These are phyloP conservation scores for Didymella keratinophila DNA, from an alignment of 2,329 filamentous ascomycete species.

Conservation along the genomic window DNA sequence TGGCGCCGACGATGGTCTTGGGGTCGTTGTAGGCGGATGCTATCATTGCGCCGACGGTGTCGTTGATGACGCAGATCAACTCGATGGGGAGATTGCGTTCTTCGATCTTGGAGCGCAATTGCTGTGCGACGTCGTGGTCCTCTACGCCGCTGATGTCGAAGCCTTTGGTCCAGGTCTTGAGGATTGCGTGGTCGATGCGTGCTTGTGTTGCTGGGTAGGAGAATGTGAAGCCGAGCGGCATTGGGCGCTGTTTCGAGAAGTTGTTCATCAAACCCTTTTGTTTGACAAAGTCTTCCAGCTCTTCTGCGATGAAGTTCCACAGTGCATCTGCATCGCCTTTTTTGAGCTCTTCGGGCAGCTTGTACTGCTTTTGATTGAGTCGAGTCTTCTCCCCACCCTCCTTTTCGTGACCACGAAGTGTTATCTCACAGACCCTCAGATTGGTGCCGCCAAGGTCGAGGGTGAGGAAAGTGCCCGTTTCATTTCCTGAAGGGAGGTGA, in stretches of 20 bases:
- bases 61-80: conserved; percentile 86
- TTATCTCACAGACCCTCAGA: conserved; percentile 91
- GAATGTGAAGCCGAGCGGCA: conserved; percentile 93
- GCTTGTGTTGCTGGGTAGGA: conserved; percentile 94
- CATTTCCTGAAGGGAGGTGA: conserved; percentile 83
- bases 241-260: conserved; percentile 65
- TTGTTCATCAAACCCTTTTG: conserved; percentile 77
- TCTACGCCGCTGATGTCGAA: conserved; percentile 94
- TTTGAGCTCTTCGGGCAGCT: conserved; percentile 92
- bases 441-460: conserved; percentile 98
- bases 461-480: conserved; percentile 86
- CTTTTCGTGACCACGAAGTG: conserved; percentile 83
- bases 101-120: conserved; percentile 80
- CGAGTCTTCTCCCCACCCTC: conserved; percentile 70
- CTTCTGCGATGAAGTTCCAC: conserved; percentile 95
- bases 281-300: conserved; percentile 87
- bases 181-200: conserved; percentile 89
- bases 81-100: conserved; percentile 82
- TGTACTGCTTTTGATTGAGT: conserved; percentile 95
- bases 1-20: conserved; percentile 86
- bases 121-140: conserved; percentile 86
- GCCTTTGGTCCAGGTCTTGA: conserved; percentile 97
- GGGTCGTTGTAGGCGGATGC: conserved; percentile 88
- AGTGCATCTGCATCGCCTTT: conserved; percentile 83
- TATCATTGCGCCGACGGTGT: conserved; percentile 90